Conservation (phyloP, 2,329 filamentous ascomycete genomes). For the Fusarium nurragi region DNA sequence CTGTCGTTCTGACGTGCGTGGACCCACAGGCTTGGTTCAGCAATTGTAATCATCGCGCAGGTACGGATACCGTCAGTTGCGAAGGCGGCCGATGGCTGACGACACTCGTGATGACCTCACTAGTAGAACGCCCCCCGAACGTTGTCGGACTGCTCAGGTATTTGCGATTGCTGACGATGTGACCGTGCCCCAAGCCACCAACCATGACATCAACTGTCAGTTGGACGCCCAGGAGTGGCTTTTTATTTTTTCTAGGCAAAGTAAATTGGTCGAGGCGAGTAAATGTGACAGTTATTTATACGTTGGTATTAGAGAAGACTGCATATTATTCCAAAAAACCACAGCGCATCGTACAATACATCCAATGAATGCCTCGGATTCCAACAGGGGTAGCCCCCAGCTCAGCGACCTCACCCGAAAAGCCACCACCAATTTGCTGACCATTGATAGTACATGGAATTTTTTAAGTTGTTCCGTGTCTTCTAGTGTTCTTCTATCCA, state of each 20-base stretch:
- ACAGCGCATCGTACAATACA: background rate
- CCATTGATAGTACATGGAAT: background rate
- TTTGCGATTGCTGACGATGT: background rate
- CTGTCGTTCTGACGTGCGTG: background rate
- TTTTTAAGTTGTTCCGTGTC: background rate
- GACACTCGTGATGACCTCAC: constrained; percentile 30
- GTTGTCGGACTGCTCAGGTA: constrained; percentile 9
- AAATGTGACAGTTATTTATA: background rate
- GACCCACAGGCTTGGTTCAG: constrained; percentile 9
- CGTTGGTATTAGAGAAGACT: too few species aligned
- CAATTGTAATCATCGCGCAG: background rate
- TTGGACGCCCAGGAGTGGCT: background rate
- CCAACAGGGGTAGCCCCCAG: background rate
- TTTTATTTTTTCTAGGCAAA: background rate
- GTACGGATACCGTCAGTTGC: background rate
- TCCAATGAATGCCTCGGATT: background rate
- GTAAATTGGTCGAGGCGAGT: background rate
- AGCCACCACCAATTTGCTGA: background rate
- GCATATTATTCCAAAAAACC: background rate
- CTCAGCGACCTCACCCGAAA: background rate
- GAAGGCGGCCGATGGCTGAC: background rate
- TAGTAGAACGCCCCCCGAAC: constrained; percentile 5
- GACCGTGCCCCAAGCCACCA: constrained; percentile 11
- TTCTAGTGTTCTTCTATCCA: background rate
- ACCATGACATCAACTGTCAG: background rate